A percentile compares a stretch with the other conserved stretches of the same genome.
These are phyloP conservation scores for Trifolium fragiferum DNA, from an alignment of 306 rosid species.

Conservation along the genomic window DNA sequence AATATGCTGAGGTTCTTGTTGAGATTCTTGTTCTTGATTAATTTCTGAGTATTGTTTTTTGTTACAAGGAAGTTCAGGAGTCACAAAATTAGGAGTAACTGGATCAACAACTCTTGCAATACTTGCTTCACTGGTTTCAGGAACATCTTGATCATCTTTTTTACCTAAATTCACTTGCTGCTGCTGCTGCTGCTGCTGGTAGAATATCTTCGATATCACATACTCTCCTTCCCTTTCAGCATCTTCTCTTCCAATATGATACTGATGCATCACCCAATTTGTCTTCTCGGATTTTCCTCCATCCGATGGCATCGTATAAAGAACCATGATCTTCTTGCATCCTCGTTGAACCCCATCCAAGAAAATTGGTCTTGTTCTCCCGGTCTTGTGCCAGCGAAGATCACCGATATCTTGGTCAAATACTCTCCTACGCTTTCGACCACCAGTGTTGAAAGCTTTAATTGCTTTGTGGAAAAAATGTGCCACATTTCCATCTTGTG, in stretches of 20 bases:
- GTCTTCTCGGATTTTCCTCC: slow-evolving; percentile 49
- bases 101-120: slow-evolving; percentile 54
- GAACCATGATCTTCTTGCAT: slow-evolving; percentile 87
- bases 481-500: slow-evolving; percentile 72
- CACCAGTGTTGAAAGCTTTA: slow-evolving; percentile 82
- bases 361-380: slow-evolving; percentile 68
- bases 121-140: too few species aligned
- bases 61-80: slow-evolving; percentile 56
- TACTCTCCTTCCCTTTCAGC: too few species aligned
- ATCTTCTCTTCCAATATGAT: too few species aligned
- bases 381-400: slow-evolving; percentile 95
- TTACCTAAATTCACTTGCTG: too few species aligned
- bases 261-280: too few species aligned
- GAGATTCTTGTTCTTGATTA: slow-evolving; percentile 48
- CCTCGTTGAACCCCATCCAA: slow-evolving; percentile 67
- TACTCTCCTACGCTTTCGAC: slow-evolving; percentile 77
- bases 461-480: slow-evolving; percentile 82
- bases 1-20: slow-evolving; percentile 40
- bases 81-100: slow-evolving; percentile 65
- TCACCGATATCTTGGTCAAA: slow-evolving; percentile 61
- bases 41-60: slow-evolving; percentile 48
- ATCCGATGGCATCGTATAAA: slow-evolving; percentile 48
- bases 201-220: too few species aligned
- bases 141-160: too few species aligned
- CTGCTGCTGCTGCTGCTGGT: too few species aligned